These are phyloP conservation scores for Phytophthora sansomeana DNA, from an alignment of 352 stramenopile species.

Conservation along the genomic window DNA sequence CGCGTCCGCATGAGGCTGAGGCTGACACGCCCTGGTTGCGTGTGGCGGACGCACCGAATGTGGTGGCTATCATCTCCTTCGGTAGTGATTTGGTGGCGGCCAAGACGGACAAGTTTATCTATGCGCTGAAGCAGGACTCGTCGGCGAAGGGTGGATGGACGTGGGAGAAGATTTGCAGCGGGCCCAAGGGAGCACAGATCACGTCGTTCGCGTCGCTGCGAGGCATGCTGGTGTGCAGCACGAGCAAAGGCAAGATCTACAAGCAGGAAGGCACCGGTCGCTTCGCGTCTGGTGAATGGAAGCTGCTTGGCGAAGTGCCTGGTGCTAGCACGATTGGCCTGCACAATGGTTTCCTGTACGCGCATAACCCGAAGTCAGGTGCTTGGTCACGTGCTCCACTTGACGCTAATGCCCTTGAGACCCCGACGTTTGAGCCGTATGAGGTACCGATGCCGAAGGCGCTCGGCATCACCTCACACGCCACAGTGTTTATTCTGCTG, in stretches of 20 bases:
- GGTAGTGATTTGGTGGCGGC: constrained; percentile 72
- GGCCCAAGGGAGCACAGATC: constrained; percentile 48
- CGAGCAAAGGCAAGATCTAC: constrained; percentile 61
- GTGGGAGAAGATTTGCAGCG: constrained; percentile 66
- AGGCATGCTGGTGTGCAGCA: constrained; percentile 71
- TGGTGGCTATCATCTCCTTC: constrained; percentile 80
- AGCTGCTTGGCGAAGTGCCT: constrained; percentile 51
- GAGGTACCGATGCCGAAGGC: constrained; percentile 32
- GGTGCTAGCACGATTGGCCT: constrained; percentile 60
- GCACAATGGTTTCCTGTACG: constrained; percentile 83
- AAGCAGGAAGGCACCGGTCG: constrained; percentile 71
- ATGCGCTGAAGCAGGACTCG: constrained; percentile 53
- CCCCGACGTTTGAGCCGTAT: constrained; percentile 55
- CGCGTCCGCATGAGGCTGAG: constrained; percentile 65
- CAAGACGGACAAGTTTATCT: constrained; percentile 61
- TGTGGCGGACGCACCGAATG: constrained; percentile 47
- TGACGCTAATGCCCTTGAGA: constrained; percentile 55
- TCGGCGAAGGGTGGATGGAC: constrained; percentile 26
- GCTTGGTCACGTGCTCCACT: constrained; percentile 67
- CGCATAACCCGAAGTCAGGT: constrained; percentile 28
- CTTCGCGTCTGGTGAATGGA: constrained; percentile 74
- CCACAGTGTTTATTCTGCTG: constrained; percentile 76
- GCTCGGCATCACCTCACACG: constrained; percentile 79
- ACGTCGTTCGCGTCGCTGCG: constrained; percentile 73
- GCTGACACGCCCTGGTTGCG: constrained; percentile 48